Evolutionary conservation across 495 filamentous ascomycete genomes (phyloP).

Genomic region (Paragyromitra xinjiangensis): DNA sequence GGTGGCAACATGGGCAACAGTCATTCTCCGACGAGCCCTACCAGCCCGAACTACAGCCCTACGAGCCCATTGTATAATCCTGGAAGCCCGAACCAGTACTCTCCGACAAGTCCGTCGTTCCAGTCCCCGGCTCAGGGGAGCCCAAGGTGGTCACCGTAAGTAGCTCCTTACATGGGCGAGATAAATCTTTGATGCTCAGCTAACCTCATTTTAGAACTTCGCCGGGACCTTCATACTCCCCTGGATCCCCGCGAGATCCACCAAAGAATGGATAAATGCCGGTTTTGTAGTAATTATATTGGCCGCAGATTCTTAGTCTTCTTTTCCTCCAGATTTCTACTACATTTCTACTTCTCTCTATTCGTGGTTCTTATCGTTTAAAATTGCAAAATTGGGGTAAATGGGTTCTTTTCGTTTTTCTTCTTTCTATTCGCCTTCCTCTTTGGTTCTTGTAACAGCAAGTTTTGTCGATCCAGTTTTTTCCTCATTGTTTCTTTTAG

Average conservation of each 20-base stretch:
- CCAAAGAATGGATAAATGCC: constrained; percentile 46
- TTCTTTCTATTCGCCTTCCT: constrained; percentile 5
- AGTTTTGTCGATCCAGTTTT: constrained; percentile 39
- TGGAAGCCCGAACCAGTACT: constrained; percentile 71
- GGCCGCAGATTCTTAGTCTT: constrained; percentile 21
- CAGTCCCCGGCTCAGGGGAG: constrained; percentile 66
- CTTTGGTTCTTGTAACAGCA: constrained; percentile 45
- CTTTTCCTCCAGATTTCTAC: constrained; percentile 37
- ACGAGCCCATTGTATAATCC: constrained; percentile 80
- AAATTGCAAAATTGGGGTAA: constrained; percentile 53
- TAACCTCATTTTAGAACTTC: constrained; percentile 40
- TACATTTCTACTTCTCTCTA: constrained; percentile 25
- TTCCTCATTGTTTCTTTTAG: not conserved
- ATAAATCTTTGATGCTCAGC: not conserved
- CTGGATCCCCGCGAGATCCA: constrained; percentile 51
- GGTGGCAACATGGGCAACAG: constrained; percentile 53
- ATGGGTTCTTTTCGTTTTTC: constrained; percentile 41
- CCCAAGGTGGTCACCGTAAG: constrained; percentile 61
- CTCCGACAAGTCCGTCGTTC: constrained; percentile 78
- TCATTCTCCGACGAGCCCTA: constrained; percentile 58
- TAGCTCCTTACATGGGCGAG: not conserved
- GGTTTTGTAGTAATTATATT: constrained; percentile 23
- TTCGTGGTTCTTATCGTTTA: constrained; percentile 48
- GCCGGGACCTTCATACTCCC: constrained; percentile 44
- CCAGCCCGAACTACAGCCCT: constrained; percentile 68